A percentile compares a stretch with the other conserved stretches of the same genome.
These are phyloP conservation scores for Colletotrichum agaves DNA, from an alignment of 2,329 filamentous ascomycete species.

Conservation along the genomic window DNA sequence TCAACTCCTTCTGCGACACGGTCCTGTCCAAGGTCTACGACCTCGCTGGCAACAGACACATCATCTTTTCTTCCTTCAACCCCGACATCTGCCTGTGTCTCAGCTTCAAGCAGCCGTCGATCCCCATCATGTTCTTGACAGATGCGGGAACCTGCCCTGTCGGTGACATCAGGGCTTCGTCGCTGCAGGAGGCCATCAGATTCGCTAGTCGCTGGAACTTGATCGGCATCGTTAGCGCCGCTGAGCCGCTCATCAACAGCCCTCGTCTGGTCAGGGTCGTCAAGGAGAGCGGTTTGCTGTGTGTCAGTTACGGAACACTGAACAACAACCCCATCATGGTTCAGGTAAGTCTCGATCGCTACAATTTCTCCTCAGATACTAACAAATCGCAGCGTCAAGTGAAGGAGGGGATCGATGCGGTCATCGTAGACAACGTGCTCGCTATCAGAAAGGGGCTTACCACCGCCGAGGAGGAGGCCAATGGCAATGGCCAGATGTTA, in stretches of 20 bases:
- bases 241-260: constrained; percentile 87
- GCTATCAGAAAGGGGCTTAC: constrained; percentile 92
- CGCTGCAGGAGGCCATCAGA: constrained; percentile 92
- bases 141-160: constrained; percentile 86
- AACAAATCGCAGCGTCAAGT: constrained; percentile 76
- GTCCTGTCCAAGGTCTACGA: constrained; percentile 92
- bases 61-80: constrained; percentile 98
- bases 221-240: constrained; percentile 89
- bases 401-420: constrained; percentile 94
- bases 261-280: constrained; percentile 91
- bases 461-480: constrained; percentile 42
- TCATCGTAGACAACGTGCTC: constrained; percentile 95
- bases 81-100: constrained; percentile 95
- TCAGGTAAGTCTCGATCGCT: constrained; percentile 68
- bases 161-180: constrained; percentile 89
- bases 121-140: constrained; percentile 93
- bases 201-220: constrained; percentile 97
- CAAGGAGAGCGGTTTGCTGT: constrained; percentile 93
- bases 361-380: background rate
- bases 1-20: constrained; percentile 96
- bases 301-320: constrained; percentile 89
- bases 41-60: constrained; percentile 81
- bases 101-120: constrained; percentile 96
- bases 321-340: constrained; percentile 92
- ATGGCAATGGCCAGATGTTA: constrained; percentile 38